Evolutionary conservation across 257 asterid genomes (phyloP), one percentile per base, ranked within the genome.

Genomic region (Buddleja alternifolia): DNA sequence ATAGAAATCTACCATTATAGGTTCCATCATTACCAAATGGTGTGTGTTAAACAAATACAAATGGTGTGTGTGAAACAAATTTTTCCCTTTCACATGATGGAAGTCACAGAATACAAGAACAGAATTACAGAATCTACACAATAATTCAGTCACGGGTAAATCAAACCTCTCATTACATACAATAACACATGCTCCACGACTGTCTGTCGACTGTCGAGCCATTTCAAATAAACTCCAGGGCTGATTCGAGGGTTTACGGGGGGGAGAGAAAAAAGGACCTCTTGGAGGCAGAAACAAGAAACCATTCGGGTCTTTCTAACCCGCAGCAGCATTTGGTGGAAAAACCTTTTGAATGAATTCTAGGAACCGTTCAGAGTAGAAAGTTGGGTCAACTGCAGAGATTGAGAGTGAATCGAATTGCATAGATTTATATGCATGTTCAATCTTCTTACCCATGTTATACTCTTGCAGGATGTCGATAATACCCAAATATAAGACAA

Each of bases 381-480:
- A 94, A n/a, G 76, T 82, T 10, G 99, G 97, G 44, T 91, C 97
- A 6, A 91, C 99, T 0, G 97, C 95, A 8, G 99, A 94, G 57
- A 94, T 91, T 46, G 90, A 87, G 19, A 90, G 17, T 2, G 99
- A 86, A 69, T 93, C 94, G 66, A 91, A 94, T 62, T 89, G 95
- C 71, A 91, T 40, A 42, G 97, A 86, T 70, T 94, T 91, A 69
- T 87, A 91, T 36, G 96, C 88, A 16, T 86, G 99, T 25, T 94
- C 97, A 0, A 91, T 70, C 96, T 87, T 94, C 84, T 94, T 94
- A 56, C 77, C 75, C 21, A 94, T 75, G 78, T 94, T 87, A 86
- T 94, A 91, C 70, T 94, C 97, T 82, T 94, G 99, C 82, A 94
- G 75, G 78, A 94, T 94, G 84, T 94, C 97, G 20, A 94, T 91